phyloP scores from a whole-genome alignment of 768 basidiomycete species.

The Grammothele lineata region DNA sequence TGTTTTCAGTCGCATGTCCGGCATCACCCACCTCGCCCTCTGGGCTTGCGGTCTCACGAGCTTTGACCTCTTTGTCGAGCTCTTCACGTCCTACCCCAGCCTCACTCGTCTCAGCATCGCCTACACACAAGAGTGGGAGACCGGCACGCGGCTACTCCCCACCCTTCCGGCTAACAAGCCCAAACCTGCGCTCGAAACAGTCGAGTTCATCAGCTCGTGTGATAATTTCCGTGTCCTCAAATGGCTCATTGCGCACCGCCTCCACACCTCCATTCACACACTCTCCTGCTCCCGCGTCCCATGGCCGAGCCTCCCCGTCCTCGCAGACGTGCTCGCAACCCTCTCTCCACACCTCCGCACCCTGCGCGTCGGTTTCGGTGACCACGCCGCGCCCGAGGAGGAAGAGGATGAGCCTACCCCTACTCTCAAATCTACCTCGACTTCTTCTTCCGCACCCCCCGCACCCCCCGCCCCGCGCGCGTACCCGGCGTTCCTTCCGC shows the following conservation, averaged over 20 bases:
- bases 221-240: slow-evolving; percentile 10
- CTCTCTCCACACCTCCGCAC: slow-evolving; percentile 6
- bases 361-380: slow-evolving; percentile 6
- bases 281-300: slow-evolving; percentile 7
- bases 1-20: slow-evolving; percentile 2
- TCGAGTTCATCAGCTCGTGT: slow-evolving; percentile 10
- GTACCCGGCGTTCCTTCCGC: slow-evolving; percentile 3
- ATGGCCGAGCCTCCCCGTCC: not conserved
- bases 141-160: not conserved
- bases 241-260: slow-evolving; percentile 6
- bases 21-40: slow-evolving; percentile 10
- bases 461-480: not conserved
- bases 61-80: slow-evolving; percentile 11
- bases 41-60: slow-evolving; percentile 12
- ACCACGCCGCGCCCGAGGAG: slow-evolving; percentile 1
- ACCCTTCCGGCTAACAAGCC: not conserved
- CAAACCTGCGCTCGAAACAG: slow-evolving; percentile 1
- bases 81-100: slow-evolving; percentile 5
- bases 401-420: not conserved
- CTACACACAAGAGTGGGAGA: slow-evolving; percentile 13
- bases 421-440: no score
- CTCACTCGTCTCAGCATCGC: slow-evolving; percentile 10
- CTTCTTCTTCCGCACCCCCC: no score
- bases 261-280: slow-evolving; percentile 5
- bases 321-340: slow-evolving; percentile 1